A percentile compares a stretch with the other conserved stretches of the same genome.
These are phyloP conservation scores for Lipomyces yamadae DNA, from an alignment of 805 yeast species.

Conservation along the genomic window DNA sequence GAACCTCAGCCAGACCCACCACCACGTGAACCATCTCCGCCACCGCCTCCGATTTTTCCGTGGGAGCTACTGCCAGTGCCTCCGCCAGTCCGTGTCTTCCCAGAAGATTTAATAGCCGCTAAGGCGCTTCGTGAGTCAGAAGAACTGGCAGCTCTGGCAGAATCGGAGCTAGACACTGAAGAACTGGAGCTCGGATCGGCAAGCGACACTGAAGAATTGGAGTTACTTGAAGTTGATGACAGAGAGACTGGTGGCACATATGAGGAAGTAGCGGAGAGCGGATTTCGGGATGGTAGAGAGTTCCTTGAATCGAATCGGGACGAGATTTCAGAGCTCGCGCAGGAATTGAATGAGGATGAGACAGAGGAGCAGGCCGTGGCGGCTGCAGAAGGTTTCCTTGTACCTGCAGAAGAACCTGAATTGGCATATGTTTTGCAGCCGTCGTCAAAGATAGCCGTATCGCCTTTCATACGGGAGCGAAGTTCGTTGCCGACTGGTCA, in stretches of 20 bases:
- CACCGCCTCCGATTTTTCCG: slow-evolving; percentile 37
- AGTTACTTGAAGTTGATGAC: background rate
- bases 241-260: slow-evolving; percentile 11
- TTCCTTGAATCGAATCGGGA: background rate
- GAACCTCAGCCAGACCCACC: background rate
- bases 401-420: slow-evolving; percentile 5
- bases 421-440: slow-evolving; percentile 5
- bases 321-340: slow-evolving; percentile 16
- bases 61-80: slow-evolving; percentile 29
- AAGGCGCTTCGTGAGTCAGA: background rate
- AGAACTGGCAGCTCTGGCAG: background rate
- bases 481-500: background rate
- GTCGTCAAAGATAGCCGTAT: slow-evolving; percentile 9
- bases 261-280: slow-evolving; percentile 14
- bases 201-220: background rate
- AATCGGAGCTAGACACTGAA: background rate
- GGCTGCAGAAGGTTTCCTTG: background rate
- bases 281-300: background rate
- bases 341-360: slow-evolving; percentile 31
- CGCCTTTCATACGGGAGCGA: slow-evolving; percentile 1
- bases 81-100: slow-evolving; percentile 29
- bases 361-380: slow-evolving; percentile 28
- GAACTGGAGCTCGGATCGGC: background rate
- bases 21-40: slow-evolving; percentile 22
- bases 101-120: slow-evolving; percentile 20